A percentile compares a stretch with the other conserved stretches of the same genome.
phyloP scores from a whole-genome alignment of 495 filamentous ascomycete genomes.

The Penicillium egyptiacum region DNA sequence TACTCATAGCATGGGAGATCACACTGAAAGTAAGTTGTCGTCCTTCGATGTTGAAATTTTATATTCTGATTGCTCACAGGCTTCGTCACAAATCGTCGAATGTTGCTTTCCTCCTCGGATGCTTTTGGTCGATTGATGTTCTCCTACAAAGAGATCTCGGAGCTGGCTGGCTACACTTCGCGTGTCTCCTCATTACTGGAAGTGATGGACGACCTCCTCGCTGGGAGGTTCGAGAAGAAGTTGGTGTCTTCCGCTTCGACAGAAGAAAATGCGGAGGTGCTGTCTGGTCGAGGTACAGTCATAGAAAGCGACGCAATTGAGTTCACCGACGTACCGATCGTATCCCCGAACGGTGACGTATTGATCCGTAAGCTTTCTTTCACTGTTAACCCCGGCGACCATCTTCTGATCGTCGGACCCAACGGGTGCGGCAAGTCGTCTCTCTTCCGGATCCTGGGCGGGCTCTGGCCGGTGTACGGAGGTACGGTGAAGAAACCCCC shows the following conservation, averaged over 20 bases:
- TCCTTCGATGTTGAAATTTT: background rate
- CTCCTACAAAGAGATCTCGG: constrained; percentile 95
- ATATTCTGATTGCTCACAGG: constrained; percentile 35
- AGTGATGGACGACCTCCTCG: constrained; percentile 90
- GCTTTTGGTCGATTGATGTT: constrained; percentile 98
- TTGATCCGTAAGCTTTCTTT: constrained; percentile 83
- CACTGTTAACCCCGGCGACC: constrained; percentile 78
- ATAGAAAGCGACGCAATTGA: constrained; percentile 78
- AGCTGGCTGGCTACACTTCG: constrained; percentile 90
- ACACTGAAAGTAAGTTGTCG: constrained; percentile 71
- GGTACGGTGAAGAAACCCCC: constrained; percentile 87
- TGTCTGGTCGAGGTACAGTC: constrained; percentile 74
- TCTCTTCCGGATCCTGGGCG: constrained; percentile 92
- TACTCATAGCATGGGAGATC: constrained; percentile 78
- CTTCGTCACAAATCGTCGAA: constrained; percentile 91
- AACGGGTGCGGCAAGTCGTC: constrained; percentile 97
- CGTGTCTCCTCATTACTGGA: constrained; percentile 85
- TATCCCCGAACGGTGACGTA: constrained; percentile 93
- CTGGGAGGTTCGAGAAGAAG: constrained; percentile 91
- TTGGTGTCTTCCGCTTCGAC: constrained; percentile 84
- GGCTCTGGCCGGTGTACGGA: constrained; percentile 98
- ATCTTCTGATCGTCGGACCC: constrained; percentile 91
- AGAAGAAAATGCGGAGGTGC: constrained; percentile 73
- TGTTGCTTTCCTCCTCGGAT: constrained; percentile 88
- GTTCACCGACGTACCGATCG: constrained; percentile 92